Evolutionary conservation across 176 grass and related monocot species (phyloP).

Genomic region (Elymus sibiricus): DNA sequence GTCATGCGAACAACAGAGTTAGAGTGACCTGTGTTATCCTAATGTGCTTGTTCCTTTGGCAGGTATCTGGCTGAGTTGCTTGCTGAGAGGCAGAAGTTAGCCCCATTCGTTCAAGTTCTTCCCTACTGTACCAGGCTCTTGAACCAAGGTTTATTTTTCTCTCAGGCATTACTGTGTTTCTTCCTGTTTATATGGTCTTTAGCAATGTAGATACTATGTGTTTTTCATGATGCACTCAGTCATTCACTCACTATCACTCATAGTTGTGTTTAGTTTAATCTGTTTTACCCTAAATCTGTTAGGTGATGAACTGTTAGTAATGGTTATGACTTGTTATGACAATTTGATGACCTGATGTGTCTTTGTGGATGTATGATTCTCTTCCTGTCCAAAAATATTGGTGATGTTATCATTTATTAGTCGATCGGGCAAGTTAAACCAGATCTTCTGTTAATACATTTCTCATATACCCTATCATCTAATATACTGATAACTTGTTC

Average conservation of each 20-base stretch:
- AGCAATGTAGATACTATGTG: not conserved
- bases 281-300: slow-evolving; percentile 2
- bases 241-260: not conserved
- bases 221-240: not conserved
- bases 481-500: slow-evolving; percentile 20
- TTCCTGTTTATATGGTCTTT: not conserved
- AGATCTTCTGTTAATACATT: slow-evolving; percentile 15
- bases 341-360: slow-evolving; percentile 8
- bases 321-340: not conserved
- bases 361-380: not conserved
- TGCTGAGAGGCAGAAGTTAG: slow-evolving; percentile 96
- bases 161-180: not conserved
- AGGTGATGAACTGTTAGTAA: not conserved
- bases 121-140: slow-evolving; percentile 91
- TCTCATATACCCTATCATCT: slow-evolving; percentile 7
- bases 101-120: slow-evolving; percentile 95
- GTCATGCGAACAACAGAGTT: not conserved
- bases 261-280: not conserved
- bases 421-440: not conserved
- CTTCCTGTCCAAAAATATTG: not conserved
- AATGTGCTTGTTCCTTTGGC: slow-evolving; percentile 28
- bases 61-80: slow-evolving; percentile 97
- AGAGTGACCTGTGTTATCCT: not conserved
- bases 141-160: slow-evolving; percentile 69
- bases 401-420: not conserved